Percentiles rank a stretch among this genome's conserved stretches.
Conservation (phyloP, 805 yeast species). For the Tetrapisispora namnaoensis region DNA sequence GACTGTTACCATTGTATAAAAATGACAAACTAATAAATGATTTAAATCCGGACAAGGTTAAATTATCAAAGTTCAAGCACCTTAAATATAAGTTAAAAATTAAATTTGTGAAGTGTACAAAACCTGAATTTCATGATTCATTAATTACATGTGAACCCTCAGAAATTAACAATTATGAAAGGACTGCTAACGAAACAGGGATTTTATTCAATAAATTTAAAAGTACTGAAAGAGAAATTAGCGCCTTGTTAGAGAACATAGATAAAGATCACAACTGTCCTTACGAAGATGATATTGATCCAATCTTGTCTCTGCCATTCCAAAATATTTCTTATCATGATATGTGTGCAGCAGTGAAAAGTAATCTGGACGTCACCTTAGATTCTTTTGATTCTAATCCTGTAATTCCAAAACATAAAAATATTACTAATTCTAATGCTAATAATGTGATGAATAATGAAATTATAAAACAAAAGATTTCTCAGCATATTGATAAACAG, state of each 20-base stretch:
- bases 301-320: neutral
- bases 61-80: neutral
- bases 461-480: neutral
- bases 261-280: slow-evolving; percentile 5
- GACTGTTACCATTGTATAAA: neutral
- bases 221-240: neutral
- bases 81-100: neutral
- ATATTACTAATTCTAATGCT: neutral
- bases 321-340: slow-evolving; percentile 2
- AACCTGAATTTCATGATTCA: neutral
- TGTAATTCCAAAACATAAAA: neutral
- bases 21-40: neutral
- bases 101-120: neutral
- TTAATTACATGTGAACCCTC: neutral
- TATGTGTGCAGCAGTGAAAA: neutral
- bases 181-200: neutral
- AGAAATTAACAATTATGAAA: neutral
- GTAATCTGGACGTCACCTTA: neutral
- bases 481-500: neutral
- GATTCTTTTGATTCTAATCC: neutral
- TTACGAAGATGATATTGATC: neutral
- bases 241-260: neutral
- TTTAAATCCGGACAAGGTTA: no score
- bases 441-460: neutral
- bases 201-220: neutral